Percentiles rank a stretch among this genome's conserved stretches.
Evolutionary conservation across 192 early-diverging fungal species (phyloP).

Genomic region (Mortierella alpina): DNA sequence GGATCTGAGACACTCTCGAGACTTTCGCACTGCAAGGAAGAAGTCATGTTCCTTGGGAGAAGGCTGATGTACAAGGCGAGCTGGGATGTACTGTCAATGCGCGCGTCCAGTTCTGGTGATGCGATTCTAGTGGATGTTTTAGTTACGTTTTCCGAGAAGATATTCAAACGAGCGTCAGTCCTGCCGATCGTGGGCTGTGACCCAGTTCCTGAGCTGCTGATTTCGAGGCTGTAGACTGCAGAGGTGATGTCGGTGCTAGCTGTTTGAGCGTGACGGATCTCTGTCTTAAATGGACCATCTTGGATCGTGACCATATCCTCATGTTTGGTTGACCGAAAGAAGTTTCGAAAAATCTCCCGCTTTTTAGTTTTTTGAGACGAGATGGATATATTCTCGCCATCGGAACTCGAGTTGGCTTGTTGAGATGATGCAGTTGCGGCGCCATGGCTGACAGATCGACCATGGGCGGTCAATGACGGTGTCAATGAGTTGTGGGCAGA

Average conservation of each 20-base stretch:
- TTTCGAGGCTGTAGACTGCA: not conserved
- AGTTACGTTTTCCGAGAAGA: not conserved
- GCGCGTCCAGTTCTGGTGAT: not conserved
- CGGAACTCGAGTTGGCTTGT: not conserved
- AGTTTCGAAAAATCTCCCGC: not conserved
- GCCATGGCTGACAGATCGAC: conserved; percentile 1
- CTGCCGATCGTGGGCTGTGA: not conserved
- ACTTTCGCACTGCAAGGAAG: not conserved
- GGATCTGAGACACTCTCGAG: not conserved
- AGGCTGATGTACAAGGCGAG: conserved; percentile 3
- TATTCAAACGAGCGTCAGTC: not conserved
- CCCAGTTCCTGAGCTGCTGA: not conserved
- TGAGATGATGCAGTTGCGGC: not conserved
- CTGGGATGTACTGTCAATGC: conserved; percentile 2
- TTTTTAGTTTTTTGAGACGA: not conserved
- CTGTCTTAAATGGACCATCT: not conserved
- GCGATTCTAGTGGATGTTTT: not conserved
- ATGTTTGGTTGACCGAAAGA: not conserved
- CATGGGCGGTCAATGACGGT: not conserved
- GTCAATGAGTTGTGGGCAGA: not conserved
- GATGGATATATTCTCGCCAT: conserved; percentile 1
- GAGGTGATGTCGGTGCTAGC: conserved; percentile 2
- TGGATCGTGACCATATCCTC: not conserved
- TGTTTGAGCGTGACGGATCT: not conserved
- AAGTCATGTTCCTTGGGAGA: not conserved